Conservation (phyloP, 1,284 basidiomycete species). For the Ganoderma lucidum region DNA sequence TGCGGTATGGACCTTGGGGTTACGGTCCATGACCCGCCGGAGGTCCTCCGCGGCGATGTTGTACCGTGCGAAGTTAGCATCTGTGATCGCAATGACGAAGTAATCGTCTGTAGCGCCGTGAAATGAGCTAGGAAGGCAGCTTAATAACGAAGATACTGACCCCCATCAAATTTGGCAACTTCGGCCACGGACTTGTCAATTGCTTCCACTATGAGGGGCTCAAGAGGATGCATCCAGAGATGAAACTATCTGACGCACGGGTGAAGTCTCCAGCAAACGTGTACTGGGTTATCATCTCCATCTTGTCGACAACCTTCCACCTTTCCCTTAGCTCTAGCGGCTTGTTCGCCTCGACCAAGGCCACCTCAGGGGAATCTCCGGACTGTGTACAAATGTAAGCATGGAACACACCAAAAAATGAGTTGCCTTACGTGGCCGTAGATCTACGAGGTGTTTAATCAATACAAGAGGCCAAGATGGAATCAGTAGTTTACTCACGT, state of each 20-base stretch:
- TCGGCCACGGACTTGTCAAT: constrained; percentile 67
- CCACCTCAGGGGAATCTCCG: constrained; percentile 66
- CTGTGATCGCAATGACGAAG: constrained; percentile 74
- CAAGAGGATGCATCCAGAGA: background rate
- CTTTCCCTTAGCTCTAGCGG: constrained; percentile 60
- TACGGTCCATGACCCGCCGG: constrained; percentile 61
- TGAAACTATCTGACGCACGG: constrained; percentile 44
- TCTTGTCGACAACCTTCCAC: constrained; percentile 74
- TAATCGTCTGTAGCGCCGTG: constrained; percentile 60
- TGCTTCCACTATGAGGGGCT: constrained; percentile 57
- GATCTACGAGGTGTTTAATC: constrained; percentile 49
- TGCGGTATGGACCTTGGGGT: constrained; percentile 70
- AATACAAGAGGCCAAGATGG: background rate
- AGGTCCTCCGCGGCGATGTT: constrained; percentile 68
- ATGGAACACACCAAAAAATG: background rate
- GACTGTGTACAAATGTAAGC: constrained; percentile 50
- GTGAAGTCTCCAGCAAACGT: constrained; percentile 74
- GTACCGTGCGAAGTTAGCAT: constrained; percentile 72
- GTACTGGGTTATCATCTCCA: constrained; percentile 72
- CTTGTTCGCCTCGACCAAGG: constrained; percentile 56
- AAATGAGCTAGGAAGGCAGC: background rate
- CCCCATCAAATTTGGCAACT: constrained; percentile 68
- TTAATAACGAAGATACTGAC: constrained; percentile 41
- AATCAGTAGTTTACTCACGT: constrained; percentile 52
- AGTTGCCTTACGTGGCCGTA: constrained; percentile 62